phyloP scores from a whole-genome alignment of 768 basidiomycete genomes.

The Lepiota venenata region DNA sequence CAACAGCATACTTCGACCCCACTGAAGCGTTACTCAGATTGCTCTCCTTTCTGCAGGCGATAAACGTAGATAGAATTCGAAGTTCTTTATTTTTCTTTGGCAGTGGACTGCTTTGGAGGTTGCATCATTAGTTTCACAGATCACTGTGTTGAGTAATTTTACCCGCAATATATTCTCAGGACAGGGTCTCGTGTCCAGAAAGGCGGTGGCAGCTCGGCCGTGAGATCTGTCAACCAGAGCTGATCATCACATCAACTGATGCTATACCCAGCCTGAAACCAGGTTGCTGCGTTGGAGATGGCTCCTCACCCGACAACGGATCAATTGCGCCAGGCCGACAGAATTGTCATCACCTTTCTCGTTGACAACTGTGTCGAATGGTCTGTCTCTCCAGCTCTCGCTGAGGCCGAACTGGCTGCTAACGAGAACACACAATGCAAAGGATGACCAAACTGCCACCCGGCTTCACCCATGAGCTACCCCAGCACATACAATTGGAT shows the following conservation, averaged over 20 bases:
- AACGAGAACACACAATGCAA: neutral
- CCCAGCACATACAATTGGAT: constrained; percentile 53
- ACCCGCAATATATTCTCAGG: constrained; percentile 10
- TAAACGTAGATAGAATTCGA: constrained; percentile 6
- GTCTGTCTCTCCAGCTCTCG: constrained; percentile 20
- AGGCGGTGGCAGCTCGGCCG: too few relatives aligned
- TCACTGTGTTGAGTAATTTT: constrained; percentile 1
- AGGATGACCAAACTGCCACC: constrained; percentile 78
- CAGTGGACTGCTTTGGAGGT: constrained; percentile 5
- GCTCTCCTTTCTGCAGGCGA: neutral
- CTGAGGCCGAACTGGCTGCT: neutral
- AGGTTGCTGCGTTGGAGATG: neutral
- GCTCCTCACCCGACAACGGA: constrained; percentile 7
- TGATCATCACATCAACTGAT: neutral
- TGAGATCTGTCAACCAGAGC: neutral
- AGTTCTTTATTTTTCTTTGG: neutral
- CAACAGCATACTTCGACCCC: too few relatives aligned
- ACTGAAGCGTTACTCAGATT: neutral
- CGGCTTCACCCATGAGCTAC: constrained; percentile 72
- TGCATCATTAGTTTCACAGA: neutral
- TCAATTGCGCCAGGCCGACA: constrained; percentile 28
- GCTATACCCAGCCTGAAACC: neutral
- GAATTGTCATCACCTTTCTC: constrained; percentile 54
- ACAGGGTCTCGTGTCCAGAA: constrained; percentile 4
- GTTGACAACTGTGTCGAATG: constrained; percentile 84